Base-by-base conservation (phyloP, 441 rosid genomes). In the Flueggea neowawraea region DNA sequence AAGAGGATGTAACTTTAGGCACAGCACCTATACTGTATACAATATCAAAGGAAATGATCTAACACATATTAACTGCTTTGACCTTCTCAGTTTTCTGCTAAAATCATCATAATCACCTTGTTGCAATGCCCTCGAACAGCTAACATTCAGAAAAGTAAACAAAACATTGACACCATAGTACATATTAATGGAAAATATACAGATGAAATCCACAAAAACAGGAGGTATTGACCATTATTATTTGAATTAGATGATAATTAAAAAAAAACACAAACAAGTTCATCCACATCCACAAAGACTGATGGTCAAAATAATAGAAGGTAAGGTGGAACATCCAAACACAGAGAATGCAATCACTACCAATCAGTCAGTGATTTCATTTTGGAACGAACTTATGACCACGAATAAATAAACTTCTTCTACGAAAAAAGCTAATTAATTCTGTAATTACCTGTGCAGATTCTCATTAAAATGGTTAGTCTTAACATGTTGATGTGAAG, bases 101-200 rank as follows among this genome's bases (percentile, higher is more conserved):
- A 95, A 89, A 60, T 89, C 97, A 62, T 76, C 81, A 70, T 58
- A 72, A 75, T 86, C 87, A 74, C 98, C 99, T 80, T 91, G 97
- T 78, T 79, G 83, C 73, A 95, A 74, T 66, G 96, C 95, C 80
- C 82, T 80, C 83, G 91, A 82, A 80, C 97, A 95, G 74, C 99
- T 95, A 69, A 55, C 33, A 69, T 63, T 66, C 69, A 74, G 28
- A 76, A 54, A 60, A 39, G 43, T 61, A 66, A 59, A 71, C 55
- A 61, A 61, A 62, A 65, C 60, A 12, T 60, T 47, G 28, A 55
- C 50, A 17, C 62, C 15, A 57, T 62, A 36, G n/a, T 45, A 54
- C 16, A 13, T 57, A 44, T 31, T 45, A 41, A 48, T 36, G n/a
- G 43, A 47, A 64, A 36, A 2, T 5, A 36, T 36, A 36, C 41